These are phyloP conservation scores for Saccharata proteae DNA, from an alignment of 2,329 filamentous ascomycete genomes.

Conservation along the genomic window DNA sequence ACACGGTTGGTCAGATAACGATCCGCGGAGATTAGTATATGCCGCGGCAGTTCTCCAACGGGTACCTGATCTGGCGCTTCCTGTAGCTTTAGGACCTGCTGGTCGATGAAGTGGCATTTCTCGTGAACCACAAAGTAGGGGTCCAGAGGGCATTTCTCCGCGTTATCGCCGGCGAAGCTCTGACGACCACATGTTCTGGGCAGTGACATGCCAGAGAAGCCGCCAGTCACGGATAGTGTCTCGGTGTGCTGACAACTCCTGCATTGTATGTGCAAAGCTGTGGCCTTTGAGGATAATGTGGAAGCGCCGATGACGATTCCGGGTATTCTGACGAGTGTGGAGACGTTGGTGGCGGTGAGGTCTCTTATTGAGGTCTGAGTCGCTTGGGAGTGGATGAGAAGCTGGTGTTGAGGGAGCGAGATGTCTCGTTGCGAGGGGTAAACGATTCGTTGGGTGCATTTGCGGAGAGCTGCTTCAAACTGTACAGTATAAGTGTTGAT, in stretches of 20 bases:
- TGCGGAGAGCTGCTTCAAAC: slow-evolving; percentile 85
- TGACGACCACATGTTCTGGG: slow-evolving; percentile 64
- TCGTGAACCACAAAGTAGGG: slow-evolving; percentile 95
- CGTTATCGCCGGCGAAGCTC: slow-evolving; percentile 52
- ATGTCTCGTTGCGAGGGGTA: slow-evolving; percentile 61
- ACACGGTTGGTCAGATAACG: slow-evolving; percentile 91
- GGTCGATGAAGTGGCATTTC: slow-evolving; percentile 87
- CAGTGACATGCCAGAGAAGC: slow-evolving; percentile 77
- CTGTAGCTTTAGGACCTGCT: slow-evolving; percentile 95
- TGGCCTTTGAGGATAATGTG: slow-evolving; percentile 92
- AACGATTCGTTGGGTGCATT: slow-evolving; percentile 86
- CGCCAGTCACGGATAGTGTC: slow-evolving; percentile 62
- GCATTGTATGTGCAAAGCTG: slow-evolving; percentile 74
- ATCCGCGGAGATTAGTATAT: slow-evolving; percentile 94
- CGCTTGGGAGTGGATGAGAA: slow-evolving; percentile 85
- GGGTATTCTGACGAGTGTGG: slow-evolving; percentile 87
- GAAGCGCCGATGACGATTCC: slow-evolving; percentile 97
- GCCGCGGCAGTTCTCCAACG: slow-evolving; percentile 86
- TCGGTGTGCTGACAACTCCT: slow-evolving; percentile 67
- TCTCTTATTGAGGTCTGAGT: slow-evolving; percentile 89
- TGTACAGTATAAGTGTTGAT: slow-evolving; percentile 27
- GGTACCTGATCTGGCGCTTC: slow-evolving; percentile 96
- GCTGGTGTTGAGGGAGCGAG: slow-evolving; percentile 77
- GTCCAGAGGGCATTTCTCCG: slow-evolving; percentile 75
- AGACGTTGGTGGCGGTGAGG: slow-evolving; percentile 83